Conservation (phyloP, 768 basidiomycete species). For the Chalciporus piperatus region DNA sequence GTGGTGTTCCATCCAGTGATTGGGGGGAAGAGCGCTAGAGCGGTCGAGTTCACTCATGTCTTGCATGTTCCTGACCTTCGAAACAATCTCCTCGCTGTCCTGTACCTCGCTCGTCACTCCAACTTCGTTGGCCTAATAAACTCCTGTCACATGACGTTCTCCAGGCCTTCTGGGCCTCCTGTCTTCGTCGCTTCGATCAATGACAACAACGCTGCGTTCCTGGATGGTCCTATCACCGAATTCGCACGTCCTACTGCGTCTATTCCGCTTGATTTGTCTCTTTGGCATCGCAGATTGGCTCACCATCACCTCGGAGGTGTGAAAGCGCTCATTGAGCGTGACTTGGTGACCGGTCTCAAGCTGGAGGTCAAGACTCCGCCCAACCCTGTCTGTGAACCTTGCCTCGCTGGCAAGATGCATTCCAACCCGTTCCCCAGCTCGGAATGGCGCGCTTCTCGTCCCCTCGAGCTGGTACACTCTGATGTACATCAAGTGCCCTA, state of each 20-base stretch:
- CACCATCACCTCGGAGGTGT: slow-evolving; percentile 13
- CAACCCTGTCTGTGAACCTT: slow-evolving; percentile 19
- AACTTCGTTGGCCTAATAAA: slow-evolving; percentile 7
- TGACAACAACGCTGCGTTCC: slow-evolving; percentile 14
- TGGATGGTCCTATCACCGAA: slow-evolving; percentile 11
- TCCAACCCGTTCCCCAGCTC: slow-evolving; percentile 16
- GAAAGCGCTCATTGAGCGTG: slow-evolving; percentile 1
- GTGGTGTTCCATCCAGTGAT: slow-evolving; percentile 5
- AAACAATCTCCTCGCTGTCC: slow-evolving; percentile 19
- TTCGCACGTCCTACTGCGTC: slow-evolving; percentile 7
- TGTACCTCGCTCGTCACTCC: slow-evolving; percentile 8
- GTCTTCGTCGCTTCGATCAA: slow-evolving; percentile 12
- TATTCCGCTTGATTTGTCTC: slow-evolving; percentile 4
- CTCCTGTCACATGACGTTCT: background rate
- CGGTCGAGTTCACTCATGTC: slow-evolving; percentile 16
- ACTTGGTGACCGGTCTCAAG: slow-evolving; percentile 16
- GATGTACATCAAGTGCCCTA: slow-evolving; percentile 20
- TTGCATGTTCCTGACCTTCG: slow-evolving; percentile 19
- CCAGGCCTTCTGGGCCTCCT: background rate
- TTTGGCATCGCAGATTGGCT: slow-evolving; percentile 26
- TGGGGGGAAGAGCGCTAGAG: background rate
- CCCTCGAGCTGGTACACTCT: slow-evolving; percentile 17
- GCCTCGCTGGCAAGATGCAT: slow-evolving; percentile 19
- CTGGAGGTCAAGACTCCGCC: slow-evolving; percentile 3
- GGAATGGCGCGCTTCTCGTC: slow-evolving; percentile 1